Base-by-base conservation (phyloP, 345 rosid genomes). In the Combretum micranthum region DNA sequence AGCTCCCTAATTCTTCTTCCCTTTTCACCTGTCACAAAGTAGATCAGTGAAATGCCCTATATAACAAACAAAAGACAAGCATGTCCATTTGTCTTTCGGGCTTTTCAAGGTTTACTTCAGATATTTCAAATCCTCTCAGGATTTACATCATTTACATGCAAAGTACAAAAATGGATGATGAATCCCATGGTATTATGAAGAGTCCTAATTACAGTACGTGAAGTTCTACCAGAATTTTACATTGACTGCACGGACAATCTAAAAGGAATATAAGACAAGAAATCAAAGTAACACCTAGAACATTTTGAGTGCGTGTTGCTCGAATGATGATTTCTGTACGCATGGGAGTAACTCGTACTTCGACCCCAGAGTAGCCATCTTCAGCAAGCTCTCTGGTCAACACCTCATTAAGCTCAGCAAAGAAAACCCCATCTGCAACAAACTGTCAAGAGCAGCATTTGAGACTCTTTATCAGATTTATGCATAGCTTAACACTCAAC, bases 311-410 rank as follows among this genome's bases (percentile, higher is more conserved):
- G 14, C 94, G 96, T 0, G 96, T 88, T 16, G 96, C 94, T 61
- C 96, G 70, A 55, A 88, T 88, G 67, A 88, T 88, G 51, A 88
- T 88, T 80, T 88, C 96, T 7, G 96, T 82, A 50, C 85, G 85
- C 90, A 85, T 83, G 1, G 94, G 96, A 11, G 96, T 88, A 18
- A 85, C 94, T 67, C 94, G 80, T 56, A 88, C 94, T 56, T 85
- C 94, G 21, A 86, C 94, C 21, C 96, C 94, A 0, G 96, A 85
- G 84, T 88, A 88, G n/a, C 96, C 96, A 78, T 88, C 96, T 68
- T 83, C 90, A 0, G 94, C 90, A 6, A 86, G 87, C 77, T 85
- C 94, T 48, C 94, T 77, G 0, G 88, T 88, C 46, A 86, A 37
- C 0, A 85, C 77, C 70, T 85, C 96, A 19, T 88, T 88, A 23